phyloP scores from a whole-genome alignment of 371 early-diverging fungal species.

The Funneliformis caledonium region DNA sequence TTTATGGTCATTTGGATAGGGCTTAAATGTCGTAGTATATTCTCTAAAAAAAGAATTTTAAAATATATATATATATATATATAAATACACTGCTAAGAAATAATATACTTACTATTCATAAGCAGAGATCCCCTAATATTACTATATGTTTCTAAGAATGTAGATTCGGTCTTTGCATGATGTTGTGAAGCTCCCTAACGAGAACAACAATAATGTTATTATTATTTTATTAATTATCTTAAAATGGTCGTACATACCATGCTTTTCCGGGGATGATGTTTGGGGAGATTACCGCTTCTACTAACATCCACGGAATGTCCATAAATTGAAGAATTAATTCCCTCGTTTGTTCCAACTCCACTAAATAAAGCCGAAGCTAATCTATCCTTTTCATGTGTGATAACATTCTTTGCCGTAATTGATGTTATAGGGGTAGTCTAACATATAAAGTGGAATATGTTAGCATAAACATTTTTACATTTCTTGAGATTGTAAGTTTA shows the following conservation, averaged over 20 bases:
- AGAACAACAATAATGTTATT: neutral
- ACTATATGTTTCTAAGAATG: neutral
- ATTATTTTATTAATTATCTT: neutral
- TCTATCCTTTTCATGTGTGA: neutral
- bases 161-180: neutral
- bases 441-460: neutral
- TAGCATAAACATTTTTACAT: neutral
- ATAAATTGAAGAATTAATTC: neutral
- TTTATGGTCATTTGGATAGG: slow-evolving; percentile 26
- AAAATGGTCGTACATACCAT: neutral
- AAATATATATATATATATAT: neutral
- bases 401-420: neutral
- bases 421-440: slow-evolving; percentile 14
- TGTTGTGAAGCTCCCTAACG: no score
- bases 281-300: neutral
- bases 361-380: slow-evolving; percentile 34
- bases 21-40: slow-evolving; percentile 2
- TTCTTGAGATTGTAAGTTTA: neutral
- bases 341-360: slow-evolving; percentile 15
- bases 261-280: neutral
- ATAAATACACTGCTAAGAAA: neutral
- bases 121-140: neutral
- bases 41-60: neutral
- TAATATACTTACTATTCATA: neutral
- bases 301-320: neutral